A percentile compares a stretch with the other conserved stretches of the same genome.
phyloP scores from a whole-genome alignment of 805 yeast genomes.

The Naumovozyma castellii region DNA sequence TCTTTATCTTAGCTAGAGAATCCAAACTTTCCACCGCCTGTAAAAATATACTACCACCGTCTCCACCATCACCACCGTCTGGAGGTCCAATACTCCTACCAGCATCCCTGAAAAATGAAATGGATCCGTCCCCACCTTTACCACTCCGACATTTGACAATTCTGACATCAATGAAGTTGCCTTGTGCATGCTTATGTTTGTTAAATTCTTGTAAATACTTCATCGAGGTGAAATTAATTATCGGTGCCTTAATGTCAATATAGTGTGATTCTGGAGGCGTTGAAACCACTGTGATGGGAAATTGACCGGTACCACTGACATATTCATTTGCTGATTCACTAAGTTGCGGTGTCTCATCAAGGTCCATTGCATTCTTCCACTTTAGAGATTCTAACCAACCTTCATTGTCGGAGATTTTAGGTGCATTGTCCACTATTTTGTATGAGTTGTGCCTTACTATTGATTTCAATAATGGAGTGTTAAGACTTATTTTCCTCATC shows the following conservation, averaged over 20 bases:
- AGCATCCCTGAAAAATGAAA: conserved; percentile 81
- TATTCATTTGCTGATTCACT: neutral
- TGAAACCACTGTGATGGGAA: conserved; percentile 11
- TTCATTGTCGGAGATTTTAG: conserved; percentile 36
- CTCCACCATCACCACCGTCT: conserved; percentile 98
- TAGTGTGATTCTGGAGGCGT: conserved; percentile 17
- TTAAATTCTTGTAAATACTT: conserved; percentile 25
- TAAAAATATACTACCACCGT: conserved; percentile 80
- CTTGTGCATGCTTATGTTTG: conserved; percentile 37
- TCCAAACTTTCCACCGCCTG: conserved; percentile 67
- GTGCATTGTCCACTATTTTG: conserved; percentile 32
- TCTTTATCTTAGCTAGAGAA: conserved; percentile 59
- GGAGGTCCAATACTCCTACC: conserved; percentile 86
- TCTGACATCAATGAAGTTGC: conserved; percentile 50
- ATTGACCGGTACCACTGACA: neutral
- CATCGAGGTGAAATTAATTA: conserved; percentile 21
- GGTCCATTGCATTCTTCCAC: neutral
- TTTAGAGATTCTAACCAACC: conserved; percentile 29
- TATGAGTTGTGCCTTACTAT: conserved; percentile 3
- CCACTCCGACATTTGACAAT: conserved; percentile 66
- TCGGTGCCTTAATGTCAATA: conserved; percentile 16
- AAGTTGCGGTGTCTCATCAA: conserved; percentile 1
- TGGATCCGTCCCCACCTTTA: conserved; percentile 79
- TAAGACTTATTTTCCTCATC: neutral
- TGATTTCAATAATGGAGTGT: neutral